These are phyloP conservation scores for Beauveria bassiana DNA, from an alignment of 2,329 filamentous ascomycete species.

Conservation along the genomic window DNA sequence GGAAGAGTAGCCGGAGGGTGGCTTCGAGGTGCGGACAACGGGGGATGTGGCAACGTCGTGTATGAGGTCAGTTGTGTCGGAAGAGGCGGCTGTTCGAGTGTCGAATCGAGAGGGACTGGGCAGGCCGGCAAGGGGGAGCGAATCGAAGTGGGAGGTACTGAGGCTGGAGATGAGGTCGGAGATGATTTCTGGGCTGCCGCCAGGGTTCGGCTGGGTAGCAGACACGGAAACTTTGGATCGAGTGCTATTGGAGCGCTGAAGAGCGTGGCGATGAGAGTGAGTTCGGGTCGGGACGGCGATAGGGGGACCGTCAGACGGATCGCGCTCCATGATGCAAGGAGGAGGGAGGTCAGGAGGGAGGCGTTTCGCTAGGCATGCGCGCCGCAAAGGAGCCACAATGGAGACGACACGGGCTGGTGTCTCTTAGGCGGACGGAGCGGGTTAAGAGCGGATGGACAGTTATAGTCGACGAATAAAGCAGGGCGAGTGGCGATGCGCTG, in stretches of 20 bases:
- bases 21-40: constrained; percentile 73
- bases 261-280: constrained; percentile 1
- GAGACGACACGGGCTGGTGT: not conserved
- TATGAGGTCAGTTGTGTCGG: constrained; percentile 41
- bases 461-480: not conserved
- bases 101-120: constrained; percentile 21
- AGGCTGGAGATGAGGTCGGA: constrained; percentile 62
- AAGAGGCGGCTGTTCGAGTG: constrained; percentile 20
- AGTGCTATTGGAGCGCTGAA: constrained; percentile 2
- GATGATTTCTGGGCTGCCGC: constrained; percentile 61
- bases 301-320: constrained; percentile 4
- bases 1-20: constrained; percentile 63
- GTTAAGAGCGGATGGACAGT: not conserved
- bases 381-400: not conserved
- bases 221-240: constrained; percentile 15
- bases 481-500: not conserved
- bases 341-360: not conserved
- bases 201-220: constrained; percentile 22
- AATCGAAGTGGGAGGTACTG: constrained; percentile 64
- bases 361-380: not conserved
- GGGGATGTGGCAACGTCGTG: constrained; percentile 59
- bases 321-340: constrained; percentile 6
- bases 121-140: constrained; percentile 34
- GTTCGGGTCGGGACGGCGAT: constrained; percentile 7
- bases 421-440: not conserved